Conservation (phyloP, 2,329 filamentous ascomycete species). For the Kalmusia sp. region DNA sequence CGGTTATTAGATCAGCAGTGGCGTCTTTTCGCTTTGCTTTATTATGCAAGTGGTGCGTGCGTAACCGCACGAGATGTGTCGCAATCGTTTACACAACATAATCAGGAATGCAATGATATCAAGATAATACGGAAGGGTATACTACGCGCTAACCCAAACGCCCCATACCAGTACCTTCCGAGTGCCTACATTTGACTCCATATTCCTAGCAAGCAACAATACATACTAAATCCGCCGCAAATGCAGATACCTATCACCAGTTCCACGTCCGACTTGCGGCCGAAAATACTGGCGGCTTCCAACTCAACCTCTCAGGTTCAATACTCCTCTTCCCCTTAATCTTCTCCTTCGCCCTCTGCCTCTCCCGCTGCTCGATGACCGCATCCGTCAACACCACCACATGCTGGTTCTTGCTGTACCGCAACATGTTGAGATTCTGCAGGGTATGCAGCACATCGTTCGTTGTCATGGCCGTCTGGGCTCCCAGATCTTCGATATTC, state of each 20-base stretch:
- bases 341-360: constrained; percentile 80
- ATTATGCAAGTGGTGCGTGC: no score
- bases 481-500: constrained; percentile 85
- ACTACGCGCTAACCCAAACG: no score
- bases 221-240: neutral
- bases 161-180: no score
- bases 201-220: neutral
- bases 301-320: constrained; percentile 79
- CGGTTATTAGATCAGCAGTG: no score
- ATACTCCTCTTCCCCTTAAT: constrained; percentile 78
- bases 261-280: constrained; percentile 93
- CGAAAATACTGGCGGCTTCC: constrained; percentile 96
- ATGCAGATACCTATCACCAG: constrained; percentile 66
- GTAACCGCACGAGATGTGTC: no score
- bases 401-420: constrained; percentile 95
- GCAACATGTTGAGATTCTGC: constrained; percentile 91
- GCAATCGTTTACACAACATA: no score
- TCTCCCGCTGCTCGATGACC: constrained; percentile 71
- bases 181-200: neutral
- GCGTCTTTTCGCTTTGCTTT: no score
- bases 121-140: no score
- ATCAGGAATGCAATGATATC: no score
- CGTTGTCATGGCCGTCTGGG: constrained; percentile 89
- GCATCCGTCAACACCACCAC: constrained; percentile 91
- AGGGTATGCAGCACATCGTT: constrained; percentile 95